Percentiles rank a stretch among this genome's conserved stretches.
phyloP scores from a whole-genome alignment of 176 grass and related monocot genomes.

The Phoenix dactylifera region DNA sequence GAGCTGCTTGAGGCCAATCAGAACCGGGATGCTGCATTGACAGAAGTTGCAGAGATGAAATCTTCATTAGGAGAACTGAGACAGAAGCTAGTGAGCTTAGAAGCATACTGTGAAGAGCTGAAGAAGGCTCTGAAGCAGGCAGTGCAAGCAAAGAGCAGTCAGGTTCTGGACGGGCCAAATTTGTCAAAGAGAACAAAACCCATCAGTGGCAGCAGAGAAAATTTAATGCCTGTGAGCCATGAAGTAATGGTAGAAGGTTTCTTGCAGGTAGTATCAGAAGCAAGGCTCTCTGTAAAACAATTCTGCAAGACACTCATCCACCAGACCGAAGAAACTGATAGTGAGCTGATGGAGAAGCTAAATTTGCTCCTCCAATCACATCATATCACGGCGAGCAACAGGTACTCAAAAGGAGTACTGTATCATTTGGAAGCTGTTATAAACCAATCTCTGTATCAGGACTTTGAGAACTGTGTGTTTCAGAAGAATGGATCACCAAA shows the following conservation, averaged over 20 bases:
- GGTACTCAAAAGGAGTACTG: conserved; percentile 41
- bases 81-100: conserved; percentile 62
- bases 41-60: conserved; percentile 72
- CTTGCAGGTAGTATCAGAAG: conserved; percentile 86
- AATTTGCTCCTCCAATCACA: conserved; percentile 59
- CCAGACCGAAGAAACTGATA: conserved; percentile 56
- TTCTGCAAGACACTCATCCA: conserved; percentile 80
- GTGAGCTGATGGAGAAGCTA: conserved; percentile 59
- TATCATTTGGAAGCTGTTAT: conserved; percentile 86
- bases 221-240: conserved; percentile 59
- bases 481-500: conserved; percentile 65
- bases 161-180: conserved; percentile 26
- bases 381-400: conserved; percentile 29
- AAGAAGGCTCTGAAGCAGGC: conserved; percentile 81
- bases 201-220: conserved; percentile 30
- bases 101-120: conserved; percentile 68
- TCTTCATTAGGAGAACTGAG: conserved; percentile 64
- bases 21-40: conserved; percentile 59
- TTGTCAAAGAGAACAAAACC: conserved; percentile 53
- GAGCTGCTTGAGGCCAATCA: conserved; percentile 80
- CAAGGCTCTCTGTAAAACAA: conserved; percentile 81
- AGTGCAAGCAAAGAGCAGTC: conserved; percentile 32
- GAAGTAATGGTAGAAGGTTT: conserved; percentile 97
- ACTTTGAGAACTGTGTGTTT: conserved; percentile 90
- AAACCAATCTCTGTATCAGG: conserved; percentile 76